Evolutionary conservation across 768 basidiomycete species (phyloP), one percentile per base, ranked within the genome.

Genomic region (Pulveroboletus sp.): DNA sequence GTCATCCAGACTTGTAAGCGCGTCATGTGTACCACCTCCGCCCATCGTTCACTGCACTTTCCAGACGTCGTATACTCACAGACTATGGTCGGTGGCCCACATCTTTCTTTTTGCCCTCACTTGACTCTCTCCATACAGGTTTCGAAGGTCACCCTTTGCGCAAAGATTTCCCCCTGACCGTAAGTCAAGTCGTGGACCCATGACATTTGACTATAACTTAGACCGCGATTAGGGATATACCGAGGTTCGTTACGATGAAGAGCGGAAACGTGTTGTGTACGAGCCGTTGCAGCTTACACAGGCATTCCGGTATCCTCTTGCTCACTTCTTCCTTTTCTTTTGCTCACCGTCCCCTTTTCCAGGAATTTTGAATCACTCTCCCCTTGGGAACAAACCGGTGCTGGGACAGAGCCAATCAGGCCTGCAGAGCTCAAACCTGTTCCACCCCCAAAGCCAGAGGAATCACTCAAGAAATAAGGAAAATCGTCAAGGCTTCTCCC

Each of bases 121-220:
- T 41, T 51, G 43, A 53, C 34, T 10, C 35, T 16, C 21, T 50
- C 13, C 29, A 17, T 41, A 7, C 36, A 91, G 90, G 91, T 47
- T 97, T 97, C 61, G 94, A 98, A 70, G 97, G 97, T 19, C 94
- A 99, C 65, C 97, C 97, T 10, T 70, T 99, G 39, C 84, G 97
- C 54, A 99, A 99, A 69, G 97, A 99, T 66, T 99, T 98, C 80
- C 97, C 97, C 27, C 71, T 99, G 59, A 97, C 94, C 9, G 94
- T 93, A 65, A 58, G 84, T 72, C 20, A 13, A 12, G 5, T 25
- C 29, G 10, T 27, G 9, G 1, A 31, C 38, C 34, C 2, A 41
- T 37, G 33, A 23, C 20, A 3, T 21, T 40, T 34, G 23, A 40
- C 35, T 21, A 40, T 40, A 11, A 17, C n/a, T n/a, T n/a, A n/a